Evolutionary conservation across 2,329 filamentous ascomycete species (phyloP), one percentile per base, ranked within the genome.

Genomic region (Aspergillus quadricinctus): DNA sequence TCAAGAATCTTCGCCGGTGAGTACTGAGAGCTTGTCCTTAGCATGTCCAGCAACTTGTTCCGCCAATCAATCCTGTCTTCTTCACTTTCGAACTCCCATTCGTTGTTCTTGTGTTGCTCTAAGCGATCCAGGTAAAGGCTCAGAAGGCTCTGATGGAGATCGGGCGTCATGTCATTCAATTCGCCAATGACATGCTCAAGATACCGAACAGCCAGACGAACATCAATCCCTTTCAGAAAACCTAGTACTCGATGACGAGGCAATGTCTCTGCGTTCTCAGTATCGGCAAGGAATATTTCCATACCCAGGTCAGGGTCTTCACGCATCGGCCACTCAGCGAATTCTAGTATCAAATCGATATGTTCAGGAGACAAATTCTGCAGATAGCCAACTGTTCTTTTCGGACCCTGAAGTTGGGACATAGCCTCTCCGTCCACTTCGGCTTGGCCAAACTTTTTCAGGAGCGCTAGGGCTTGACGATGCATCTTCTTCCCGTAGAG

Each of bases 401-500:
- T 85, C 2, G 94, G 91, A 0, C 94, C 94, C 63, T 88, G 87
- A 6, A 99, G 81, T 4, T 81, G 78, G 17, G 80, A 75, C 23
- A 70, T 69, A 8, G 64, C 69, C 54, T 75, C 71, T 46, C 71
- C 69, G 21, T 70, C 70, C 4, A 72, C 66, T 31, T 76, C 71
- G 2, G 81, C 79, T 28, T 83, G 83, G 19, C 93, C 93, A 64
- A 97, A 97, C 61, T 87, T 88, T 64, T 85, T 83, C 0, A 99
- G 81, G 29, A 97, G 77, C 62, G 91, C 88, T 19, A 99, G 77
- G 0, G 94, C 93, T 68, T 95, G 87, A 19, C 88, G 85, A 73
- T 99, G 94, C 43, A 97, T 81, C 72, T 88, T 92, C 77, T 99
- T 99, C 61, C 94, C 94, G 66, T 95, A 91, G 64, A 97, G 87